phyloP scores from a whole-genome alignment of 2,329 filamentous ascomycete species.

The Aspergillus sp. region DNA sequence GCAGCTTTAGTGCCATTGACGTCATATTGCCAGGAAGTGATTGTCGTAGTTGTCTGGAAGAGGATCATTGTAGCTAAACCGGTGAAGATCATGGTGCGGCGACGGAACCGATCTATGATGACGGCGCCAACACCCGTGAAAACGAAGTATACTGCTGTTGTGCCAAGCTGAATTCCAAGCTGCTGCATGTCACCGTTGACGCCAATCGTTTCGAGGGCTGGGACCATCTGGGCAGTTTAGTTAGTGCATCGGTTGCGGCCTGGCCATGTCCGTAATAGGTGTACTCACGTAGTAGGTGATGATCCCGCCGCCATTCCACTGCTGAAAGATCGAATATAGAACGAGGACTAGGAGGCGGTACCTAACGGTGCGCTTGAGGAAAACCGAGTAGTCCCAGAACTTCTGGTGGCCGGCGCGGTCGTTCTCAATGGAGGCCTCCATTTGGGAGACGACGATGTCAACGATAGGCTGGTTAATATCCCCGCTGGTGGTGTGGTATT shows the following conservation, averaged over 20 bases:
- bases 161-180: conserved; percentile 46
- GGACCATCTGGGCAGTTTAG: conserved; percentile 4
- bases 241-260: neutral
- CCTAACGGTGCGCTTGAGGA: conserved; percentile 46
- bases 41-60: conserved; percentile 48
- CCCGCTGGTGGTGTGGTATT: conserved; percentile 44
- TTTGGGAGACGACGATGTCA: conserved; percentile 43
- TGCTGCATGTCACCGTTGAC: conserved; percentile 39
- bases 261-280: neutral
- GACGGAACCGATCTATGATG: conserved; percentile 44
- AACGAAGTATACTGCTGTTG: conserved; percentile 48
- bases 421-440: conserved; percentile 47
- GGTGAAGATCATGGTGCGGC: conserved; percentile 48
- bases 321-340: conserved; percentile 49
- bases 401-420: conserved; percentile 37
- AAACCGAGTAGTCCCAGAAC: conserved; percentile 49
- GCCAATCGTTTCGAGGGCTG: conserved; percentile 44
- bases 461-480: conserved; percentile 45
- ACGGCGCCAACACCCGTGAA: conserved; percentile 47
- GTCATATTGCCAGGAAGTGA: conserved; percentile 50
- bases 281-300: conserved; percentile 42
- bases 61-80: conserved; percentile 46
- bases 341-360: conserved; percentile 47
- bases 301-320: conserved; percentile 51
- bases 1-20: conserved; percentile 31